phyloP scores from a whole-genome alignment of 2,329 filamentous ascomycete species.

The Nemania abortiva region DNA sequence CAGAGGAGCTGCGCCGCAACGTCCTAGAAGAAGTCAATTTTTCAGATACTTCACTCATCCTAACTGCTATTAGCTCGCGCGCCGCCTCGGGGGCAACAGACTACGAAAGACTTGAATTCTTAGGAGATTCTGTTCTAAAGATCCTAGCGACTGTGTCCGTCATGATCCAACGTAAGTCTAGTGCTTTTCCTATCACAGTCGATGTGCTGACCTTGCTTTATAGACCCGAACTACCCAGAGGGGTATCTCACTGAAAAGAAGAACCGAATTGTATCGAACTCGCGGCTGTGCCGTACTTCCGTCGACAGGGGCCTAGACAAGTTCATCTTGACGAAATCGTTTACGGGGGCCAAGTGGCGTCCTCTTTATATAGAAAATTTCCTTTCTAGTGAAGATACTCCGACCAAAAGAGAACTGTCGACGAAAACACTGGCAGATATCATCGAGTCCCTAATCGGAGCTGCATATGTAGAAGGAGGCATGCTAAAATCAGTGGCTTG shows the following conservation, averaged over 20 bases:
- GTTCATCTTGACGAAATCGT: slow-evolving; percentile 77
- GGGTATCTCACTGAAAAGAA: slow-evolving; percentile 78
- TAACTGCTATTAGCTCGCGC: slow-evolving; percentile 77
- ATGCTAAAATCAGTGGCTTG: slow-evolving; percentile 72
- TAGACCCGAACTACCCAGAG: slow-evolving; percentile 79
- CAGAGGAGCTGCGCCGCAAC: slow-evolving; percentile 67
- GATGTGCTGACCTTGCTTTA: slow-evolving; percentile 31
- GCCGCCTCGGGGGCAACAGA: slow-evolving; percentile 70
- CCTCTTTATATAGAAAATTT: slow-evolving; percentile 69
- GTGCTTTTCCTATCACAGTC: background rate
- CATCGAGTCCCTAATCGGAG: slow-evolving; percentile 86
- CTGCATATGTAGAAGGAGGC: slow-evolving; percentile 77
- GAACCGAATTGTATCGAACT: slow-evolving; percentile 79
- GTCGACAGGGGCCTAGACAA: slow-evolving; percentile 73
- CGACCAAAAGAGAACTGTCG: slow-evolving; percentile 50
- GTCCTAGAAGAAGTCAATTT: slow-evolving; percentile 67
- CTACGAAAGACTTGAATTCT: slow-evolving; percentile 87
- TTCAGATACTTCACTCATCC: slow-evolving; percentile 65
- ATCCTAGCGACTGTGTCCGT: slow-evolving; percentile 76
- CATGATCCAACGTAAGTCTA: slow-evolving; percentile 61
- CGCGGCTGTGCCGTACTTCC: slow-evolving; percentile 75
- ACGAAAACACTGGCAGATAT: slow-evolving; percentile 89
- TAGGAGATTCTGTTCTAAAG: slow-evolving; percentile 89
- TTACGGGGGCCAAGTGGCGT: slow-evolving; percentile 79
- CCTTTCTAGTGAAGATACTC: slow-evolving; percentile 38